Conservation (phyloP, 2,329 filamentous ascomycete genomes). For the Pseudocercospora pini-densiflorae region DNA sequence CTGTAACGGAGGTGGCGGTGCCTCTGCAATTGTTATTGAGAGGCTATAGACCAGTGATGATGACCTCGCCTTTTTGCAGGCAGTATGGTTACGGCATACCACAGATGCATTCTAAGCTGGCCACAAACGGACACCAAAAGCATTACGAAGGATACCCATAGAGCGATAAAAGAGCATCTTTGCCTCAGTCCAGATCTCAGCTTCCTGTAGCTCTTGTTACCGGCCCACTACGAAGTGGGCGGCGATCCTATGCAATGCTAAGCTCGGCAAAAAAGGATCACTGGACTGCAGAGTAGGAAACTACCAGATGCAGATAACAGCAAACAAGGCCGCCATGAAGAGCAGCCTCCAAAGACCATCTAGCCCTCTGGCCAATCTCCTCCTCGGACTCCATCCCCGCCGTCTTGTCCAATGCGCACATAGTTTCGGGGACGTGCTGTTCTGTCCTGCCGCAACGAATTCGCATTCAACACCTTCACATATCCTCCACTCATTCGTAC, state of each 20-base stretch:
- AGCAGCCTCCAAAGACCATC: too few species aligned
- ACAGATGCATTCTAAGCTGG: not conserved
- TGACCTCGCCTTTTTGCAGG: not conserved
- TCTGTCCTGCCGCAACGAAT: not conserved
- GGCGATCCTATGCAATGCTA: too few species aligned
- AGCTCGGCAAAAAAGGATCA: too few species aligned
- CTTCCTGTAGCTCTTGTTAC: not conserved
- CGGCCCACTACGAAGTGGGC: too few species aligned
- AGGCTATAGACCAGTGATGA: conserved; percentile 24
- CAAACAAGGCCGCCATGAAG: too few species aligned
- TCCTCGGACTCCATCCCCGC: not conserved
- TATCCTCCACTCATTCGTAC: not conserved
- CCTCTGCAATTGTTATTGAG: conserved; percentile 92
- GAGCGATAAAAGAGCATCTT: not conserved
- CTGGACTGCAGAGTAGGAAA: too few species aligned
- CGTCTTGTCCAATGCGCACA: not conserved
- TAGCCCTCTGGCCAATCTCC: not conserved
- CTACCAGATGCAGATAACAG: too few species aligned
- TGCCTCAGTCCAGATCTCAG: not conserved
- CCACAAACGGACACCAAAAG: not conserved
- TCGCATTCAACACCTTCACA: not conserved
- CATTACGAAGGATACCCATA: conserved; percentile 9
- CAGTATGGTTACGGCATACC: not conserved
- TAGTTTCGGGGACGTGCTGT: not conserved
- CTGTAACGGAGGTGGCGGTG: conserved; percentile 97